Percentiles rank a stretch among this genome's conserved stretches.
phyloP scores from a whole-genome alignment of 352 stramenopile species.

The Pythium rishiriense region DNA sequence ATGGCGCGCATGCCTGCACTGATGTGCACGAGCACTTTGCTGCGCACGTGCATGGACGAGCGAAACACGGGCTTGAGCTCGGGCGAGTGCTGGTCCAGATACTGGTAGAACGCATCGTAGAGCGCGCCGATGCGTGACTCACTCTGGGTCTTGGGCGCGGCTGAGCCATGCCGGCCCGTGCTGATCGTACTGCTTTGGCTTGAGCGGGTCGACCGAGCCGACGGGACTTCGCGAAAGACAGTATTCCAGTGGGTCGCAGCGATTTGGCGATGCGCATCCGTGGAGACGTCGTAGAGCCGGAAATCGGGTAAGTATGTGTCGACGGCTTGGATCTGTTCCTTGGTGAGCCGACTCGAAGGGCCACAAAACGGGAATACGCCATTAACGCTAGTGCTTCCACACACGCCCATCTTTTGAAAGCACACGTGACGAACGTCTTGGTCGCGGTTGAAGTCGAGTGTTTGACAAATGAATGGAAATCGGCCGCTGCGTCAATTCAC shows the following conservation, averaged over 20 bases:
- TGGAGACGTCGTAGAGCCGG: constrained; percentile 42
- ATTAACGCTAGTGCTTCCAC: background rate
- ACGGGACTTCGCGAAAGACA: constrained; percentile 26
- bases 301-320: constrained; percentile 44
- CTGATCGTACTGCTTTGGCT: constrained; percentile 22
- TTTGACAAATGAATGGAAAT: constrained; percentile 10
- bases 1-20: constrained; percentile 52
- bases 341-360: constrained; percentile 20
- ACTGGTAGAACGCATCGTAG: constrained; percentile 53
- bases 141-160: constrained; percentile 12
- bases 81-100: constrained; percentile 46
- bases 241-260: constrained; percentile 43
- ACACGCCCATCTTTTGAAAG: background rate
- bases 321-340: constrained; percentile 31
- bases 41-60: constrained; percentile 58
- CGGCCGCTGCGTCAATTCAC: background rate
- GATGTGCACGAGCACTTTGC: constrained; percentile 91
- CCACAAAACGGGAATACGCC: constrained; percentile 4
- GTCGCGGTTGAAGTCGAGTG: background rate
- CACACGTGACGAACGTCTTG: background rate
- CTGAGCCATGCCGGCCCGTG: background rate
- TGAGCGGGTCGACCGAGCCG: constrained; percentile 13
- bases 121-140: constrained; percentile 23
- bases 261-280: constrained; percentile 30
- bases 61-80: constrained; percentile 53